Percentiles rank a stretch among this genome's conserved stretches.
Evolutionary conservation across 805 yeast genomes (phyloP).

Genomic region (Kurtzmaniella fragi): DNA sequence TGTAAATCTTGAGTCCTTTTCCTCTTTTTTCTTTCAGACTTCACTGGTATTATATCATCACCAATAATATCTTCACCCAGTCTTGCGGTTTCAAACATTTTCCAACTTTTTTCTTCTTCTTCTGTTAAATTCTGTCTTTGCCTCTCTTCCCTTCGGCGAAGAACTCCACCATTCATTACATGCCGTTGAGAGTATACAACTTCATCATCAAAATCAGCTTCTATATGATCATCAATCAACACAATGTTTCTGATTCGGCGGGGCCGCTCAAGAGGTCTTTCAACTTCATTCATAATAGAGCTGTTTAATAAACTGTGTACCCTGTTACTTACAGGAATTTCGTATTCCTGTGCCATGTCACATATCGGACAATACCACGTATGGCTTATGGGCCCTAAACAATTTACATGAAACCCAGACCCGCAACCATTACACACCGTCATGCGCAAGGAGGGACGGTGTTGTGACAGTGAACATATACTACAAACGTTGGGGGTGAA

Average conservation of each 20-base stretch:
- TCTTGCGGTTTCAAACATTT: slow-evolving; percentile 26
- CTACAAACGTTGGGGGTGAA: slow-evolving; percentile 14
- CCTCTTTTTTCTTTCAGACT: too few species aligned
- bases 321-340: not conserved
- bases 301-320: too few species aligned
- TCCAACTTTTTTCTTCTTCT: slow-evolving; percentile 37
- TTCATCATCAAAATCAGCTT: slow-evolving; percentile 5
- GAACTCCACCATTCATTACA: slow-evolving; percentile 35
- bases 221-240: slow-evolving; percentile 25
- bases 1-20: too few species aligned
- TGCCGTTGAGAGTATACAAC: slow-evolving; percentile 6
- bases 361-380: slow-evolving; percentile 52
- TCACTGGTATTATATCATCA: too few species aligned
- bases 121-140: slow-evolving; percentile 22
- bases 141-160: slow-evolving; percentile 28
- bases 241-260: slow-evolving; percentile 10
- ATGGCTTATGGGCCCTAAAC: slow-evolving; percentile 27
- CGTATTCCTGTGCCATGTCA: slow-evolving; percentile 36
- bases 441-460: slow-evolving; percentile 15
- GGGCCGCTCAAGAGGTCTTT: slow-evolving; percentile 6
- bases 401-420: slow-evolving; percentile 34
- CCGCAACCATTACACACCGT: slow-evolving; percentile 30
- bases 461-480: slow-evolving; percentile 33
- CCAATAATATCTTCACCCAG: too few species aligned
- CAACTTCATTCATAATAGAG: slow-evolving; percentile 5